Evolutionary conservation across 768 basidiomycete genomes (phyloP).

Genomic region (Podaxis rugospora): DNA sequence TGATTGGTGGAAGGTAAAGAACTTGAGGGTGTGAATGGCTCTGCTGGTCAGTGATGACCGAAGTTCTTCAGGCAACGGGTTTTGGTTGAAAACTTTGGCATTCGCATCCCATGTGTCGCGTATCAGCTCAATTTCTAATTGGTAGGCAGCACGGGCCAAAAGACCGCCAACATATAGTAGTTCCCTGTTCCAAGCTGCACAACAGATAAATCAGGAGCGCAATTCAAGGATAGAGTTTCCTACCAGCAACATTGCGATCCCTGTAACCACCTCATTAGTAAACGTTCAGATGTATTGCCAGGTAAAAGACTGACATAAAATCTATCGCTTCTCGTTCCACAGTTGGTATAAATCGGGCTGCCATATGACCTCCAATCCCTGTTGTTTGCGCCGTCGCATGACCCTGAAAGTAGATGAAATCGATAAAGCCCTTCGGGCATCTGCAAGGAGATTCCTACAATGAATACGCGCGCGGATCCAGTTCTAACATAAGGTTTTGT

Average conservation of each 20-base stretch:
- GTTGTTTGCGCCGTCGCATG: constrained; percentile 93
- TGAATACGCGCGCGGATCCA: constrained; percentile 78
- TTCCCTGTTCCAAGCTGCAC: constrained; percentile 84
- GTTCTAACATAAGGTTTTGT: constrained; percentile 31
- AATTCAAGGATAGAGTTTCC: constrained; percentile 18
- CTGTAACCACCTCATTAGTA: constrained; percentile 28
- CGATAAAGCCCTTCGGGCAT: neutral
- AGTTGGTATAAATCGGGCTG: constrained; percentile 89
- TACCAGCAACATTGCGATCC: constrained; percentile 78
- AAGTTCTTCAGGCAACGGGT: constrained; percentile 34
- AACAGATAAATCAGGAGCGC: constrained; percentile 7
- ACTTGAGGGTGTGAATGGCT: constrained; percentile 76
- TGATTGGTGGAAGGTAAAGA: constrained; percentile 86
- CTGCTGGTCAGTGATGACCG: constrained; percentile 50
- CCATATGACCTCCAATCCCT: constrained; percentile 60
- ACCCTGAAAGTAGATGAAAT: constrained; percentile 43
- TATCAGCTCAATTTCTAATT: constrained; percentile 68
- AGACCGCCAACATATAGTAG: constrained; percentile 82
- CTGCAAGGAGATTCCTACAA: constrained; percentile 42
- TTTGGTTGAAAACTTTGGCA: constrained; percentile 23
- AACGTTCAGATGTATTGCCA: neutral
- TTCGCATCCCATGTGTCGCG: constrained; percentile 56
- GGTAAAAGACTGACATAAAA: constrained; percentile 56
- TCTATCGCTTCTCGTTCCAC: constrained; percentile 95
- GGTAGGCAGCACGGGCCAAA: constrained; percentile 78